Conservation (phyloP, 169 alveolate genomes). For the Babesia sp. region DNA sequence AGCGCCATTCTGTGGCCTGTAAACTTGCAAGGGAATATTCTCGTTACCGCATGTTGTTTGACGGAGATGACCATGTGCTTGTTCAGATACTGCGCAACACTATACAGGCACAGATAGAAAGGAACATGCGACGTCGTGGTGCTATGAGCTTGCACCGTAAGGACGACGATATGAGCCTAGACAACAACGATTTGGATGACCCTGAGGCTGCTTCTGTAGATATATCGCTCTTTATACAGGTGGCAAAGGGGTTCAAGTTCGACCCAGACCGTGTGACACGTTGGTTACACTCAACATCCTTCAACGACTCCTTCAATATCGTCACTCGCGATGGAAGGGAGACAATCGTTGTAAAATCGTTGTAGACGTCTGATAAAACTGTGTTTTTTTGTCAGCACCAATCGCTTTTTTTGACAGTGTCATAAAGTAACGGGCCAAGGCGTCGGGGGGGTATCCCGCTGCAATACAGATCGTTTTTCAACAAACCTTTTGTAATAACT, state of each 20-base stretch:
- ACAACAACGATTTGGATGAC: conserved; percentile 44
- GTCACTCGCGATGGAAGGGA: conserved; percentile 66
- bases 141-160: conserved; percentile 68
- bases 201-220: conserved; percentile 12
- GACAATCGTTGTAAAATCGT: conserved; percentile 61
- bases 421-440: no score
- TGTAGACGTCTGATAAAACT: no score
- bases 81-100: conserved; percentile 75
- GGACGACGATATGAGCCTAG: conserved; percentile 50
- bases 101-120: conserved; percentile 72
- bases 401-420: no score
- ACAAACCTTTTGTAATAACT: no score
- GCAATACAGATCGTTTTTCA: no score
- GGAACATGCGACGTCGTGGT: conserved; percentile 61
- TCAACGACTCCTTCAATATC: conserved; percentile 70
- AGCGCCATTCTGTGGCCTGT: conserved; percentile 92
- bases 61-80: conserved; percentile 83
- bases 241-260: conserved; percentile 75
- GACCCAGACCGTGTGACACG: conserved; percentile 73
- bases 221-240: conserved; percentile 59
- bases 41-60: conserved; percentile 80
- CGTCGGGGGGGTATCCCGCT: no score
- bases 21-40: conserved; percentile 83
- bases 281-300: conserved; percentile 77
- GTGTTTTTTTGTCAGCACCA: no score